A percentile compares a stretch with the other conserved stretches of the same genome.
Evolutionary conservation across 2,329 filamentous ascomycete species (phyloP).

Genomic region (Colletotrichum noveboracense): DNA sequence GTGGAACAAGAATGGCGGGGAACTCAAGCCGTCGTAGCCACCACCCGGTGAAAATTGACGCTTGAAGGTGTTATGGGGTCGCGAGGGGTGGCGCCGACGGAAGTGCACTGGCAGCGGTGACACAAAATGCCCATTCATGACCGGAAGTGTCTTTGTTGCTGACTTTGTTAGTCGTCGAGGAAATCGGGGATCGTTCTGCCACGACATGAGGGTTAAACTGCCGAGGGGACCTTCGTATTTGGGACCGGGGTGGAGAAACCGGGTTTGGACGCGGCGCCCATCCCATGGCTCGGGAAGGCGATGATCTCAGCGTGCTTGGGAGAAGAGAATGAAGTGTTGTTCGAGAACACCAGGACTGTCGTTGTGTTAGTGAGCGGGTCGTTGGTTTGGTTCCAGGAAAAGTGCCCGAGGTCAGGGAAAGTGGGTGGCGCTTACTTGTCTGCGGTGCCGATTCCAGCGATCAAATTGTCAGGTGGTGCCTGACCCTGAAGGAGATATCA

Average conservation of each 20-base stretch:
- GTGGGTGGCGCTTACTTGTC: no score
- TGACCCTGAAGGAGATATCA: not conserved
- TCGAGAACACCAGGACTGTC: no score
- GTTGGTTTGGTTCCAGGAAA: not conserved
- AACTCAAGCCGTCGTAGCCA: no score
- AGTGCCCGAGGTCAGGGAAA: not conserved
- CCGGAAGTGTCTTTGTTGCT: not conserved
- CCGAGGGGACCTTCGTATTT: not conserved
- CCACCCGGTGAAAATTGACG: no score
- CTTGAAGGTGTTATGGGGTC: no score
- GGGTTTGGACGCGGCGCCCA: no score
- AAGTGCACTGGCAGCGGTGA: not conserved
- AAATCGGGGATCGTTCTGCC: not conserved
- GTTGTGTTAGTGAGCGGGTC: no score
- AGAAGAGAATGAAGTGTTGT: no score
- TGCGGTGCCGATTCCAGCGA: not conserved
- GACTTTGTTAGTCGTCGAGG: not conserved
- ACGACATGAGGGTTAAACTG: not conserved
- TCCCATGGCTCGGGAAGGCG: no score
- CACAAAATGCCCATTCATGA: not conserved
- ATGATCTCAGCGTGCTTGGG: no score
- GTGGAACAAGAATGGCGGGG: no score
- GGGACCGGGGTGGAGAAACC: not conserved
- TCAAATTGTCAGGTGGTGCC: not conserved
- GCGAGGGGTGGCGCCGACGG: not conserved